Conservation (phyloP, 331 rosid genomes). For the Quercus lobata region DNA sequence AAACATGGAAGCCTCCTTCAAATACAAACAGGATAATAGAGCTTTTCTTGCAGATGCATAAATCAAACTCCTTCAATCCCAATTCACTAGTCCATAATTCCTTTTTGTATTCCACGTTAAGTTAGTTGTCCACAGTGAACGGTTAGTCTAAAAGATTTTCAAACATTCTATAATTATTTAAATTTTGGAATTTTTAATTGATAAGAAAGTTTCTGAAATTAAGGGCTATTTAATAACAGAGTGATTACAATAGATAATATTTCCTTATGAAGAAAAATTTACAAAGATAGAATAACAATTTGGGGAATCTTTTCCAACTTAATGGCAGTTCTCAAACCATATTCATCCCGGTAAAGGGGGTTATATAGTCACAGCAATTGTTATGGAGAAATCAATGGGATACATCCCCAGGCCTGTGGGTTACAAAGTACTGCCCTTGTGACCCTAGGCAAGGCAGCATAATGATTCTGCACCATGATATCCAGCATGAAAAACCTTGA, state of each 20-base stretch:
- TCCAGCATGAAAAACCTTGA: not conserved
- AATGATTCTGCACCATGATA: not conserved
- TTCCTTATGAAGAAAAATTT: not conserved
- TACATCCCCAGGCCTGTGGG: not conserved
- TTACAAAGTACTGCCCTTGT: not conserved
- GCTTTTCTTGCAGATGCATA: not conserved
- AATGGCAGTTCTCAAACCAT: not conserved
- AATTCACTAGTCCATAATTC: not conserved
- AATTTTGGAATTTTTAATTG: not conserved
- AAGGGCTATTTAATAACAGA: not conserved
- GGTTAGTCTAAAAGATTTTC: not conserved
- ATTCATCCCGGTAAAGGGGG: not conserved
- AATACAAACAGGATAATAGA: not conserved
- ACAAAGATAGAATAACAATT: not conserved
- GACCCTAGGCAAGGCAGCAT: not conserved
- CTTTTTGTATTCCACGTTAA: not conserved
- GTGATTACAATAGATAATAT: not conserved
- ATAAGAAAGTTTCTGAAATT: not conserved
- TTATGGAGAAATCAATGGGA: not conserved
- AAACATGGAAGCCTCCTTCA: not conserved
- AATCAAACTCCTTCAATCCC: not conserved
- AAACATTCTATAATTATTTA: not conserved
- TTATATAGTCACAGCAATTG: not conserved
- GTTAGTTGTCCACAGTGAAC: not conserved
- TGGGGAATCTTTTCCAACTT: not conserved